Evolutionary conservation across 2,329 filamentous ascomycete species (phyloP).

Genomic region (Pochonia chlamydosporia): DNA sequence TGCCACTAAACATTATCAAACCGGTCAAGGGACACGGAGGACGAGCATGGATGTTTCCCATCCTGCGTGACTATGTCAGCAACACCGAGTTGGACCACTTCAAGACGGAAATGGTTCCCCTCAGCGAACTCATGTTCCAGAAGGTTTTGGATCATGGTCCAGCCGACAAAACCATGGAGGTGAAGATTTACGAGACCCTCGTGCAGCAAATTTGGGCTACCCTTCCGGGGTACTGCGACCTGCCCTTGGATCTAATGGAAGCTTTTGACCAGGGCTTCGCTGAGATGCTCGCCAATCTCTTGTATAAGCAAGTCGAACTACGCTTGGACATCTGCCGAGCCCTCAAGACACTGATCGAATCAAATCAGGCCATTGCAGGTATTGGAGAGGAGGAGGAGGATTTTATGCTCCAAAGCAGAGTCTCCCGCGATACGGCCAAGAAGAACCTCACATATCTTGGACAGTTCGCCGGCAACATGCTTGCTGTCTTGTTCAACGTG

Average conservation of each 20-base stretch:
- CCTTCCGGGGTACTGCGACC: constrained; percentile 88
- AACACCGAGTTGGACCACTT: constrained; percentile 88
- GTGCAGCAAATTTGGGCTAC: constrained; percentile 94
- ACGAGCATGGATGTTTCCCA: constrained; percentile 88
- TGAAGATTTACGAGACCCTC: constrained; percentile 96
- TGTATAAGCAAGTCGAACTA: constrained; percentile 87
- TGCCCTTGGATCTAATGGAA: constrained; percentile 71
- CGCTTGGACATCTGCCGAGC: constrained; percentile 82
- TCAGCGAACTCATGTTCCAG: constrained; percentile 88
- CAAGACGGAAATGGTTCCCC: constrained; percentile 74
- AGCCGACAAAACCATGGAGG: constrained; percentile 85
- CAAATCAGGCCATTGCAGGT: constrained; percentile 74
- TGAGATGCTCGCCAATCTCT: constrained; percentile 81
- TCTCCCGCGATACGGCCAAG: constrained; percentile 68
- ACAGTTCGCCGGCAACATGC: constrained; percentile 75
- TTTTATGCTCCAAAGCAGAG: constrained; percentile 69
- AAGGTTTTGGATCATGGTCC: constrained; percentile 75
- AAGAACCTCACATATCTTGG: constrained; percentile 80
- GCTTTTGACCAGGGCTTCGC: constrained; percentile 86
- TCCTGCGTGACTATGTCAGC: constrained; percentile 81
- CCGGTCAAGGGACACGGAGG: constrained; percentile 74
- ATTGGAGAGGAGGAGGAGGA: constrained; percentile 65
- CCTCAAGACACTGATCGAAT: constrained; percentile 82
- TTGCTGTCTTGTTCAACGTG: constrained; percentile 97
- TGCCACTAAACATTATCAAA: constrained; percentile 80